A percentile compares a stretch with the other conserved stretches of the same genome.
phyloP scores from a whole-genome alignment of 192 early-diverging fungal genomes.

The Chytriomyces sp. region DNA sequence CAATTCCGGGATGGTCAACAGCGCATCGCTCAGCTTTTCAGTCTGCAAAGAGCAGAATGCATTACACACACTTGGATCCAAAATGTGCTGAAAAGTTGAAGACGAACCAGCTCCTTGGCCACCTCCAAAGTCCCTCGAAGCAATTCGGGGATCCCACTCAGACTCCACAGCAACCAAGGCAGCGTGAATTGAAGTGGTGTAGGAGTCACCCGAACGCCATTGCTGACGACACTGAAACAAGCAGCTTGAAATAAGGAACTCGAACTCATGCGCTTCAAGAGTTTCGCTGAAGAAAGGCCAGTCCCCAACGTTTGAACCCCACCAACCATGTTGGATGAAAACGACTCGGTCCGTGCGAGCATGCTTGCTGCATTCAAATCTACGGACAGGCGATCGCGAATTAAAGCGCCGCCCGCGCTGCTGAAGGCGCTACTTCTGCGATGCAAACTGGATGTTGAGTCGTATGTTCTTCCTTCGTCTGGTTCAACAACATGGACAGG shows the following conservation, averaged over 20 bases:
- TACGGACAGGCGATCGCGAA: background rate
- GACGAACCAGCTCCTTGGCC: conserved; percentile 5
- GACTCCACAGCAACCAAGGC: conserved; percentile 9
- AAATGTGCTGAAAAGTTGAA: background rate
- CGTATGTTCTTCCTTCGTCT: background rate
- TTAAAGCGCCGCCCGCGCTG: conserved; percentile 26
- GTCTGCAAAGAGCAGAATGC: background rate
- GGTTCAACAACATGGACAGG: conserved; percentile 8
- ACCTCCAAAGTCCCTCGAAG: background rate
- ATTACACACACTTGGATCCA: background rate
- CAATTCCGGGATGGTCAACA: background rate
- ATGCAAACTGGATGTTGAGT: background rate
- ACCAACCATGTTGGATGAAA: background rate
- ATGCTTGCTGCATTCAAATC: background rate
- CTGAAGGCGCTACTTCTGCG: background rate
- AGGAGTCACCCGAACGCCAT: background rate
- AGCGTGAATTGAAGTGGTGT: background rate
- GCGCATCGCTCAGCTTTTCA: background rate
- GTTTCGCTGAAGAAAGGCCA: background rate
- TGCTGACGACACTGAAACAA: background rate
- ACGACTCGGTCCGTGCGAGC: background rate
- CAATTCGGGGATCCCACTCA: background rate
- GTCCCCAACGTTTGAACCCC: background rate
- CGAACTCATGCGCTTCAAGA: conserved; percentile 26
- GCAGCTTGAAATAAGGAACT: conserved; percentile 19